These are phyloP conservation scores for Flaveria bidentis DNA, from an alignment of 129 eudicot genomes.

Conservation along the genomic window DNA sequence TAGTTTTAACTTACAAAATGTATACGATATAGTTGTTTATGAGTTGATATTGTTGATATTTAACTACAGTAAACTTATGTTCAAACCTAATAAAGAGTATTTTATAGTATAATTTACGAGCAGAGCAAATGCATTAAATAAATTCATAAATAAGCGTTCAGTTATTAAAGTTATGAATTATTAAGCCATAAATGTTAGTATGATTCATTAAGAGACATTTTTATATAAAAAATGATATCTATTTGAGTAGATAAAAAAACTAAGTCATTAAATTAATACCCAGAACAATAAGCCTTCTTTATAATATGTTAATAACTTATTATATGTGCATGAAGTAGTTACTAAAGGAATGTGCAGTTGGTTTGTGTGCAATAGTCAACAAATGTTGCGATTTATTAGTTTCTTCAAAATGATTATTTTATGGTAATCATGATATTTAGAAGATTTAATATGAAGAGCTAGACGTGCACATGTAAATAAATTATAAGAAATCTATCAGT, in stretches of 20 bases:
- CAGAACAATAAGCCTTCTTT: neutral
- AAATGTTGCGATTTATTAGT: slow-evolving; percentile 24
- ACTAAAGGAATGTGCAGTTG: neutral
- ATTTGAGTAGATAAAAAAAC: neutral
- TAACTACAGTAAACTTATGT: too few relatives aligned
- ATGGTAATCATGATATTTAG: neutral
- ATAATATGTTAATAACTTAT: neutral
- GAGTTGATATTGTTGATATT: neutral
- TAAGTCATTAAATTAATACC: neutral
- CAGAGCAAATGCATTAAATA: too few relatives aligned
- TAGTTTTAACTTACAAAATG: neutral
- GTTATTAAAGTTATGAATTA: too few relatives aligned
- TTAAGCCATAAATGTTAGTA: neutral
- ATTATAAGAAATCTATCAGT: neutral
- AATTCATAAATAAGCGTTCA: too few relatives aligned
- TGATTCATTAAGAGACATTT: neutral
- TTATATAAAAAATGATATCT: neutral
- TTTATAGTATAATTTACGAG: too few relatives aligned
- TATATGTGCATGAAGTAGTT: slow-evolving; percentile 16
- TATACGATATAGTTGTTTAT: neutral
- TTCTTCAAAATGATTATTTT: neutral
- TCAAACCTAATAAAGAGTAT: too few relatives aligned
- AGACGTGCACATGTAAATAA: neutral
- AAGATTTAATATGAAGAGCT: neutral
- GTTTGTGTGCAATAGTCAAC: slow-evolving; percentile 33